Percentiles rank a stretch among this genome's conserved stretches.
Conservation (phyloP, 371 early-diverging fungal genomes). For the Syncephalastrum racemosum region DNA sequence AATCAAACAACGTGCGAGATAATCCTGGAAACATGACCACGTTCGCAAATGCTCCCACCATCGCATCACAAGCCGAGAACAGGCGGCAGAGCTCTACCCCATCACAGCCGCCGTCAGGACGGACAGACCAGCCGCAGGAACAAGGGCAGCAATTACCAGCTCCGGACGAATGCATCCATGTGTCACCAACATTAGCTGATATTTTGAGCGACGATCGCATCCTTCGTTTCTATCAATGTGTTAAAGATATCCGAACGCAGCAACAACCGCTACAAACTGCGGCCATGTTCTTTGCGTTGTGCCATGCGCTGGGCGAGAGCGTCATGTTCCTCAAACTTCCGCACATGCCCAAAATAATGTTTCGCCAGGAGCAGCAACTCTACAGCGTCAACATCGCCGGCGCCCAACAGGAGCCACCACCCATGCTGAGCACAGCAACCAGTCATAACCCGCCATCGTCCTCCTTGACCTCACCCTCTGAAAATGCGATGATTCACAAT, state of each 20-base stretch:
- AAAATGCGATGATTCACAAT: no score
- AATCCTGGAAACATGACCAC: no score
- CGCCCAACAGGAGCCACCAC: conserved; percentile 38
- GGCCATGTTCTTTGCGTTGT: conserved; percentile 52
- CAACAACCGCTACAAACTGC: conserved; percentile 42
- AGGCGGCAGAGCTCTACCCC: no score
- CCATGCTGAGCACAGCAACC: conserved; percentile 10
- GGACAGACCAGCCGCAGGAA: no score
- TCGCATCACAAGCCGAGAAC: no score
- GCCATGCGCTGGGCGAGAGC: conserved; percentile 47
- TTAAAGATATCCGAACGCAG: conserved; percentile 51
- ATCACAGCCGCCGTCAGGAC: no score
- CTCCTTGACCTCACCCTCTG: no score
- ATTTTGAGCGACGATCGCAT: conserved; percentile 49
- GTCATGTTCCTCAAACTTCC: conserved; percentile 46
- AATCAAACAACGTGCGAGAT: no score
- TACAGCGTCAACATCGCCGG: conserved; percentile 49
- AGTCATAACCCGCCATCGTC: no score
- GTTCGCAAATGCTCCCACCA: no score
- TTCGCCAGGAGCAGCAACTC: conserved; percentile 48
- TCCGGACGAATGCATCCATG: conserved; percentile 33
- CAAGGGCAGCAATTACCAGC: no score
- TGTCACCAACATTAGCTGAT: conserved; percentile 46
- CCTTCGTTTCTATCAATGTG: conserved; percentile 48
- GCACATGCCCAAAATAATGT: conserved; percentile 49